Base-by-base conservation (phyloP, 2,329 filamentous ascomycete genomes). In the Aspergillus transmontanensis region DNA sequence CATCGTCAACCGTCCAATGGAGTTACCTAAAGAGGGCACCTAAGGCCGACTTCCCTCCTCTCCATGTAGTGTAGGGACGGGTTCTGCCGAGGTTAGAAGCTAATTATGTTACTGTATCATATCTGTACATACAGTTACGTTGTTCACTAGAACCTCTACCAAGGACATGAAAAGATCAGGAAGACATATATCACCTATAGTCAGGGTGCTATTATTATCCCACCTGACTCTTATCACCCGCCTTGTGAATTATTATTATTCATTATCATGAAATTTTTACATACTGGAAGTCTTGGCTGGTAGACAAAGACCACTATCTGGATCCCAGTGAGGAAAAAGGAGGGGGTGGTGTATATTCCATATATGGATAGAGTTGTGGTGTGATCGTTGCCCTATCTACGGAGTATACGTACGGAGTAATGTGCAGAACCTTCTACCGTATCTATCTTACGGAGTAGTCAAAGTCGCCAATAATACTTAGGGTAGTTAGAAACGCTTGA, bases 161-260 rank as follows among this genome's bases (percentile, higher is more conserved):
- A 6, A 11, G 32, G 21, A 10, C 3, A 48, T 23, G 45, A 48
- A 48, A 50, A 50, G 46, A 28, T 30, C 26, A n/a, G 48, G 28
- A 51, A 14, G 48, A 21, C 46, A 50, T n/a, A 32, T 32, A 48
- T 51, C 57, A 59, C 28, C 41, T 9, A 3, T n/a, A 39, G 19
- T 26, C 57, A 16, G 5, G 14, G n/a, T 51, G 23, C 57, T 59
- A 59, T 59, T 59, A 51, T 59, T 59, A 59, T 51, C 48, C 6
- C n/a, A 4, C 21, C 30, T 12, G 48, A 21, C 21, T 51, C 48
- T 32, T 2, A 32, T 11, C 4, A 30, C 5, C n/a, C 4, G 19
- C 16, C 19, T 41, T 41, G 39, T 41, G 45, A 9, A 23, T 46
- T 48, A 48, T 6, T 26, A 41, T 19, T 41, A 19, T 19, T 41